phyloP scores from a whole-genome alignment of 768 basidiomycete species.

The Scleroderma citrinum region DNA sequence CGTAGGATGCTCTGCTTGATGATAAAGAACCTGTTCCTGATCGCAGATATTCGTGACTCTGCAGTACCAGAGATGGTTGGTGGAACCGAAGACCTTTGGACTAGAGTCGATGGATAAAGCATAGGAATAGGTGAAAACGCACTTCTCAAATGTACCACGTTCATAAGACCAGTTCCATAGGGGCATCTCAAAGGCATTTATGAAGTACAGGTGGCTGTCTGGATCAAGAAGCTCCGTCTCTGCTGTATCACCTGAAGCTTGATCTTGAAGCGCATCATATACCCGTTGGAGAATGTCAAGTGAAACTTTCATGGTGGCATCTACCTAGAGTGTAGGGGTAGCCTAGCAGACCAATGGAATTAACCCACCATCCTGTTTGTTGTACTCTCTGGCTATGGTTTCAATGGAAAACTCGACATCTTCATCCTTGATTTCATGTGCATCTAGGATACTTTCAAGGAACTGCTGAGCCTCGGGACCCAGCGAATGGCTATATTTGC shows the following conservation, averaged over 20 bases:
- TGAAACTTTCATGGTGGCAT: constrained; percentile 81
- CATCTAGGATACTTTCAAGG: constrained; percentile 63
- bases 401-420: constrained; percentile 74
- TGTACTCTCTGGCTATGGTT: constrained; percentile 79
- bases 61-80: constrained; percentile 78
- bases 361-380: constrained; percentile 74
- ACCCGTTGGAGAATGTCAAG: constrained; percentile 61
- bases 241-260: constrained; percentile 39
- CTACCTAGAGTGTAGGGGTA: constrained; percentile 31
- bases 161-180: constrained; percentile 87
- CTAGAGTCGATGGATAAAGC: constrained; percentile 6
- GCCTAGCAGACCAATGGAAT: background rate
- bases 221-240: constrained; percentile 70
- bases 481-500: constrained; percentile 84
- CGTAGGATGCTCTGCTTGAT: constrained; percentile 90
- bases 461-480: constrained; percentile 72
- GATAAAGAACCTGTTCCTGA: constrained; percentile 82
- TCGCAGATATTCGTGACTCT: constrained; percentile 70
- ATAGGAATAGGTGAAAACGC: constrained; percentile 13
- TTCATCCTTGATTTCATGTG: constrained; percentile 63
- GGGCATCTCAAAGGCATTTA: constrained; percentile 96
- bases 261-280: constrained; percentile 68
- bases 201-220: constrained; percentile 72
- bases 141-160: constrained; percentile 87
- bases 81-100: constrained; percentile 38